phyloP scores from a whole-genome alignment of 208 protist genomes.

The Strigomonas culicis region DNA sequence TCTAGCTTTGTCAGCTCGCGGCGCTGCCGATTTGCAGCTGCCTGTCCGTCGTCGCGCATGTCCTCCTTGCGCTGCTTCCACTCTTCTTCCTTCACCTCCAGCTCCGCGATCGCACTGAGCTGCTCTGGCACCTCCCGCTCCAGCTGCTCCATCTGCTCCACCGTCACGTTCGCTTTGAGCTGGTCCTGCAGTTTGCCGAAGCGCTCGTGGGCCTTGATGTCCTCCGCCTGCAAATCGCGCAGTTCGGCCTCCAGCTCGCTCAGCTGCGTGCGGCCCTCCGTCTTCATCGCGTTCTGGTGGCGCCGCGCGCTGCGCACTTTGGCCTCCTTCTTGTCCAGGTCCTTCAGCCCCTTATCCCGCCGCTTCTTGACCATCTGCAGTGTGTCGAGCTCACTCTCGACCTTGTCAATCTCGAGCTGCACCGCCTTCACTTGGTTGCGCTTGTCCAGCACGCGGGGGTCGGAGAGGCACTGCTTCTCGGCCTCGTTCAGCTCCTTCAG shows the following conservation, averaged over 20 bases:
- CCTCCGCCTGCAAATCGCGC: constrained; percentile 33
- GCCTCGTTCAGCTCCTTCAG: constrained; percentile 24
- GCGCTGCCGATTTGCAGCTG: constrained; percentile 24
- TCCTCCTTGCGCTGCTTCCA: constrained; percentile 30
- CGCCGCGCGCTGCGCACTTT: constrained; percentile 28
- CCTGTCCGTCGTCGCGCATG: constrained; percentile 33
- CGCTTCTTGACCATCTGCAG: constrained; percentile 50
- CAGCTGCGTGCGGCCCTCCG: constrained; percentile 36
- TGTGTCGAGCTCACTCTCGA: constrained; percentile 58
- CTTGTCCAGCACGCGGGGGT: constrained; percentile 60
- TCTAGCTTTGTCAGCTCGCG: constrained; percentile 44
- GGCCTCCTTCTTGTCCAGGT: constrained; percentile 45
- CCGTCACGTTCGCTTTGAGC: constrained; percentile 47
- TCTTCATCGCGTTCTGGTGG: constrained; percentile 43
- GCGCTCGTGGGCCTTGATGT: constrained; percentile 59
- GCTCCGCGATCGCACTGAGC: constrained; percentile 21
- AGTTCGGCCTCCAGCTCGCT: constrained; percentile 47
- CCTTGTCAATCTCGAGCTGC: constrained; percentile 38
- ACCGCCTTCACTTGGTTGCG: constrained; percentile 56
- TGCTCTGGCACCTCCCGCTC: constrained; percentile 26
- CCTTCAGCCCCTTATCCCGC: constrained; percentile 36
- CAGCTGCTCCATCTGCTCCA: constrained; percentile 41
- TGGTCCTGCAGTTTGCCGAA: constrained; percentile 48
- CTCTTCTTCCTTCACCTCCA: constrained; percentile 16
- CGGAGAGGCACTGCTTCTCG: constrained; percentile 28